Evolutionary conservation across 2,329 filamentous ascomycete species (phyloP).

Genomic region (Hymenoscyphus occultus): DNA sequence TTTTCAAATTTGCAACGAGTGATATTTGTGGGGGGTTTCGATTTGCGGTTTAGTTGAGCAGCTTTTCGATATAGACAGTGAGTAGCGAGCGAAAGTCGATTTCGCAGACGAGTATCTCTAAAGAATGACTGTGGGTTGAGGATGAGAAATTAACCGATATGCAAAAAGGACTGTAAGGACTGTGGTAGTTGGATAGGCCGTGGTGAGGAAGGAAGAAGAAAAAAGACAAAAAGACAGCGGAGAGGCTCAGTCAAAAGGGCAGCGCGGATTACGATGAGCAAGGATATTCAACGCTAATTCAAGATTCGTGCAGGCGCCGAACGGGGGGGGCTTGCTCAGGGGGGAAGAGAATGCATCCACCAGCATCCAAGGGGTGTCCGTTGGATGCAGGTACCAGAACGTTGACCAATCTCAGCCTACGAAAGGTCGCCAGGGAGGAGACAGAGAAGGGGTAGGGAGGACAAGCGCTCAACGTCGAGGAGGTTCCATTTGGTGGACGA

Average conservation of each 20-base stretch:
- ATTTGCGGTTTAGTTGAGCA: not conserved
- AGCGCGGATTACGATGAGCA: conserved; percentile 22
- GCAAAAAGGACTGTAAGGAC: conserved; percentile 35
- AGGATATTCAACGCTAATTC: conserved; percentile 20
- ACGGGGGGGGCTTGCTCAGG: conserved; percentile 4
- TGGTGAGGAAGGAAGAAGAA: conserved; percentile 27
- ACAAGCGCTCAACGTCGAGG: not conserved
- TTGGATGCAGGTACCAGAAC: conserved; percentile 12
- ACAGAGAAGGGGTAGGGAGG: not conserved
- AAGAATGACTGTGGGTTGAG: conserved; percentile 36
- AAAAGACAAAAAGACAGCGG: conserved; percentile 16
- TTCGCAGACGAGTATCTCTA: conserved; percentile 32
- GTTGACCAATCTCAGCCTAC: conserved; percentile 1
- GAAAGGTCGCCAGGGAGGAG: not conserved
- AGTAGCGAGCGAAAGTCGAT: conserved; percentile 37
- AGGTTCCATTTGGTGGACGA: not conserved
- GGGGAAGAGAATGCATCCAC: not conserved
- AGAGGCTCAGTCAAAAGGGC: conserved; percentile 11
- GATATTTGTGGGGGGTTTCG: conserved; percentile 12
- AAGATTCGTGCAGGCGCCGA: conserved; percentile 21
- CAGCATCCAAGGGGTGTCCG: not conserved
- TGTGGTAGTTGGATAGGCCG: conserved; percentile 32
- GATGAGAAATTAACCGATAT: conserved; percentile 28
- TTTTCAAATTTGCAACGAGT: conserved; percentile 13
- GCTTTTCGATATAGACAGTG: conserved; percentile 22